Base-by-base conservation (phyloP, 306 rosid species). In the Prunus padus region DNA sequence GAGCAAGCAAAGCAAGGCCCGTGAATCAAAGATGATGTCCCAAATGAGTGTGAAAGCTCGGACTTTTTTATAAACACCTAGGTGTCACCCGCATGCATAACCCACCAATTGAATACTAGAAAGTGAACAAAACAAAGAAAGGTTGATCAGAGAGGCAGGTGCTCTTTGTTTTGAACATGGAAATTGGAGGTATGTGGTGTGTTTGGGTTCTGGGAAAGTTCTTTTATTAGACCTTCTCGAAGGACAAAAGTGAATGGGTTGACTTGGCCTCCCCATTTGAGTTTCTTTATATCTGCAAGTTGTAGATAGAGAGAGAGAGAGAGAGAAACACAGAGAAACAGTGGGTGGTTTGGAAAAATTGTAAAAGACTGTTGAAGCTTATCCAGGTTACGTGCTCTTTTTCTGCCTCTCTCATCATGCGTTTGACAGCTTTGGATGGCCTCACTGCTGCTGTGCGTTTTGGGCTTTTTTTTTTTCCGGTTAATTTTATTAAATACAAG, bases 1-100 rank as follows among this genome's bases (percentile, higher is more conserved):
- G 52, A 55, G 77, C 66, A 42, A 60, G 80, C 72, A 62, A 45
- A 19, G 77, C 46, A 49, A 71, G 65, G 47, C 76, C 80, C 71
- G 78, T 55, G 85, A 79, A 78, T 68, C 65, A 66, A 69, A 76
- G 63, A 55, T 47, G 81, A 50, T 81, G 42, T 69, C 30, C 65
- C 1, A 50, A 31, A 23, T 5, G 55, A 22, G 86, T 79, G 86
- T 91, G 98, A 94, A 91, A 85, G 88, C 71, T 64, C 20, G 3
- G 60, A 61, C 45, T 49, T 76, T 76, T 85, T 81, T 84, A 72
- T 73, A 82, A 70, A 67, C 71, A 77, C 71, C 72, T 66, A 81
- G 88, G 95, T 85, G 98, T 77, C 91, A 88, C 13, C 22, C 47
- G 42, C 72, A 67, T 61, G 74, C 73, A 64, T 40, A 49, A 75